Percentiles rank a stretch among this genome's conserved stretches.
Evolutionary conservation across 2,329 filamentous ascomycete genomes (phyloP).

Genomic region (Colletotrichum karsti): DNA sequence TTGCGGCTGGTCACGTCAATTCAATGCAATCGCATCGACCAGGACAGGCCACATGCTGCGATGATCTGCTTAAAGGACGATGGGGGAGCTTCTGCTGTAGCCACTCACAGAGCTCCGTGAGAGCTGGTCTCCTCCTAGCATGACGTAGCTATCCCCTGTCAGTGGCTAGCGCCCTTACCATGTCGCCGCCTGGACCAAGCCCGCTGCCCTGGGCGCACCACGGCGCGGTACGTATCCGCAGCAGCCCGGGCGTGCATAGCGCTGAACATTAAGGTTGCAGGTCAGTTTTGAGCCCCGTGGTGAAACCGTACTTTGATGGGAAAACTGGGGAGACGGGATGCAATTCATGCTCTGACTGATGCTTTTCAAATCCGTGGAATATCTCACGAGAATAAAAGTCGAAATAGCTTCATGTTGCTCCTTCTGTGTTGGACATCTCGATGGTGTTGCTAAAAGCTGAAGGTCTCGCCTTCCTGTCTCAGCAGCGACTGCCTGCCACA

Average conservation of each 20-base stretch:
- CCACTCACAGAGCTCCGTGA: constrained; percentile 30
- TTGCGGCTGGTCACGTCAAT: constrained; percentile 21
- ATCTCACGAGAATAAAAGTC: background rate
- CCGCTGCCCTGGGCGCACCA: no score
- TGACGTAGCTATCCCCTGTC: constrained; percentile 29
- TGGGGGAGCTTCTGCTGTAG: constrained; percentile 11
- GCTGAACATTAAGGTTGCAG: constrained; percentile 29
- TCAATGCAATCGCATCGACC: constrained; percentile 14
- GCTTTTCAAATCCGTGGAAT: background rate
- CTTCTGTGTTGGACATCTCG: background rate
- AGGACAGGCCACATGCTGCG: constrained; percentile 17
- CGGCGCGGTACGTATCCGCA: constrained; percentile 8
- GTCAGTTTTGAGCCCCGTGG: constrained; percentile 23
- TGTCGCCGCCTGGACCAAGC: background rate
- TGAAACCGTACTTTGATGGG: constrained; percentile 23
- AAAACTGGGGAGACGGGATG: constrained; percentile 6
- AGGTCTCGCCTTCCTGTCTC: background rate
- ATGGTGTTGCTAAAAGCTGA: background rate
- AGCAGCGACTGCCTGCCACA: background rate
- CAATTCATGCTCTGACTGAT: background rate
- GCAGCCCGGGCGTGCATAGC: constrained; percentile 13
- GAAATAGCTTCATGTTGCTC: background rate
- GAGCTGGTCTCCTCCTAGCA: constrained; percentile 18
- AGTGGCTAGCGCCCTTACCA: background rate
- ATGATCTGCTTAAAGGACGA: constrained; percentile 29